A percentile compares a stretch with the other conserved stretches of the same genome.
phyloP scores from a whole-genome alignment of 306 rosid species.

The Begonia masoniana region DNA sequence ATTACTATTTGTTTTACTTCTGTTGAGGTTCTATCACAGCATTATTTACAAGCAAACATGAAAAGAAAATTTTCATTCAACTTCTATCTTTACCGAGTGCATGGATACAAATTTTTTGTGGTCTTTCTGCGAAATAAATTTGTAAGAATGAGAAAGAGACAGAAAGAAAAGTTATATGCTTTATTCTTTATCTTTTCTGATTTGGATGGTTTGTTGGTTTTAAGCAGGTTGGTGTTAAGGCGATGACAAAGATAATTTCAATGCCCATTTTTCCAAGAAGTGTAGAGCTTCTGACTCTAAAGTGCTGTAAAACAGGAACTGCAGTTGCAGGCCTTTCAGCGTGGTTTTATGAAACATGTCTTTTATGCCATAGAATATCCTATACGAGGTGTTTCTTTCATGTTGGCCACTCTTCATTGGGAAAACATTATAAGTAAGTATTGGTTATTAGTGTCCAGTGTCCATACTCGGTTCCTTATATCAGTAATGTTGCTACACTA shows the following conservation, averaged over 20 bases:
- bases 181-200: no score
- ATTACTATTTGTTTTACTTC: background rate
- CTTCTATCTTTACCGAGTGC: no score
- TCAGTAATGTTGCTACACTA: background rate
- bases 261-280: constrained; percentile 15
- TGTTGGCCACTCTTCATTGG: constrained; percentile 24
- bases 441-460: background rate
- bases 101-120: no score
- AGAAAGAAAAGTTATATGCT: no score
- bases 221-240: no score
- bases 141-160: no score
- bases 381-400: constrained; percentile 19
- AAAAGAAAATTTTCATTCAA: no score
- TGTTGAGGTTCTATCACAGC: background rate
- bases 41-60: no score
- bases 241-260: constrained; percentile 16
- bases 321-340: constrained; percentile 17
- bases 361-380: constrained; percentile 16
- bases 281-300: constrained; percentile 18
- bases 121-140: no score
- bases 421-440: constrained; percentile 47
- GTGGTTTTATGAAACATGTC: constrained; percentile 16
- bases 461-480: background rate
- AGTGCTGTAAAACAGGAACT: constrained; percentile 17
- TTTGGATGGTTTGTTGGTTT: no score